These are phyloP conservation scores for Periconia macrospinosa DNA, from an alignment of 2,329 filamentous ascomycete species.

Conservation along the genomic window DNA sequence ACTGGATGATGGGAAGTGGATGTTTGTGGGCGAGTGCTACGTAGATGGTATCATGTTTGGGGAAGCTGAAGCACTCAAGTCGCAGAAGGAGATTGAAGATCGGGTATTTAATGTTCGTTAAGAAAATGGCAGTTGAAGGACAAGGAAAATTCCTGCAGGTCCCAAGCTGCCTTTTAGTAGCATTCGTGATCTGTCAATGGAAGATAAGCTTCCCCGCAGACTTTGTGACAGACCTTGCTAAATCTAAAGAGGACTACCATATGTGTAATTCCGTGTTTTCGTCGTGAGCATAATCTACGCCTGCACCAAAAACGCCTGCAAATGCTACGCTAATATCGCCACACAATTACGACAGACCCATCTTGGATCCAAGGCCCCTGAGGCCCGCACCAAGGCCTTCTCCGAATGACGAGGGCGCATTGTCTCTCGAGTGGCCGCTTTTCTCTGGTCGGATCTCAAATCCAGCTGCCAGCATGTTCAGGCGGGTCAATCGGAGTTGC, in stretches of 20 bases:
- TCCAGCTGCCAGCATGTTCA: conserved; percentile 74
- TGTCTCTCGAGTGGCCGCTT: conserved; percentile 16
- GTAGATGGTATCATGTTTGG: conserved; percentile 16
- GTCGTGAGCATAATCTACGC: not conserved
- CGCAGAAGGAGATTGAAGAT: conserved; percentile 1
- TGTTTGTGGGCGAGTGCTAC: conserved; percentile 12
- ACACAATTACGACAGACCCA: conserved; percentile 27
- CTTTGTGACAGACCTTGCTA: too few species aligned
- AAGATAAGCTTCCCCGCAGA: too few species aligned
- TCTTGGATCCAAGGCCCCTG: conserved; percentile 31
- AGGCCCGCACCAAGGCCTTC: conserved; percentile 29
- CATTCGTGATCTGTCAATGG: too few species aligned
- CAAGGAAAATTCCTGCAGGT: too few species aligned
- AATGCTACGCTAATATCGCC: conserved; percentile 6
- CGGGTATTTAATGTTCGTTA: conserved; percentile 5
- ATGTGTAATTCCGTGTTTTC: not conserved
- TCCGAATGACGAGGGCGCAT: conserved; percentile 14
- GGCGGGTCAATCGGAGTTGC: conserved; percentile 73
- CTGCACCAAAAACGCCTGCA: conserved; percentile 5
- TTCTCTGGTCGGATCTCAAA: conserved; percentile 62
- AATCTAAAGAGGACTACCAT: too few species aligned
- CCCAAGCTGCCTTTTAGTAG: too few species aligned
- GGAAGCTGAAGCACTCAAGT: conserved; percentile 1
- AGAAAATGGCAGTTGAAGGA: not conserved
- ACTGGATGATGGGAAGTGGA: conserved; percentile 1